phyloP scores from a whole-genome alignment of 768 basidiomycete genomes.

The Rhodotorula paludigena region DNA sequence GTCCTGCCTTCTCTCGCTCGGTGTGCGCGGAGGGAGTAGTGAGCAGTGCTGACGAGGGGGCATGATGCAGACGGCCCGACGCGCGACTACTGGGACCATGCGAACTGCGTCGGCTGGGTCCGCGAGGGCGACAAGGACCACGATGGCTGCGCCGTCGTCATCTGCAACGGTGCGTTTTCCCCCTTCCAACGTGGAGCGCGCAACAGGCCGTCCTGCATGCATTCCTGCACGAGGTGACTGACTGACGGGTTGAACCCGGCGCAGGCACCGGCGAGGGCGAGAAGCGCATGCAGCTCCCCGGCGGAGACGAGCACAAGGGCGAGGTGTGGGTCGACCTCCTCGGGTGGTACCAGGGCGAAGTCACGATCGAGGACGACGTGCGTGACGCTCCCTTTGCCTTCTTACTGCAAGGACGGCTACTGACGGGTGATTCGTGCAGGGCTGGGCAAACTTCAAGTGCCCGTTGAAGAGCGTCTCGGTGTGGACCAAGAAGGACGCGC shows the following conservation, averaged over 20 bases:
- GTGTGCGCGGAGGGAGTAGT: too few relatives aligned
- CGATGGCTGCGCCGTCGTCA: conserved; percentile 48
- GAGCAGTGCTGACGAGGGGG: background rate
- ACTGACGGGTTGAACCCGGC: background rate
- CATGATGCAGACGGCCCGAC: conserved; percentile 47
- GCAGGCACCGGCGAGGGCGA: conserved; percentile 41
- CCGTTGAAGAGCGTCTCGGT: conserved; percentile 49
- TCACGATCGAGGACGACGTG: conserved; percentile 51
- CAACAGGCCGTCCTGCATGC: too few relatives aligned
- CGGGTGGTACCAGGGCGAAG: conserved; percentile 51
- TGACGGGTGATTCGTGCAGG: background rate
- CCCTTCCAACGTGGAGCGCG: too few relatives aligned
- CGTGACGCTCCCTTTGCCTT: background rate
- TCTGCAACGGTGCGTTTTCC: conserved; percentile 36
- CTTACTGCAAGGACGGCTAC: background rate
- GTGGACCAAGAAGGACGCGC: conserved; percentile 50
- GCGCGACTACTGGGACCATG: conserved; percentile 49
- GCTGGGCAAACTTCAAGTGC: conserved; percentile 52
- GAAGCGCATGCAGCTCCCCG: conserved; percentile 48
- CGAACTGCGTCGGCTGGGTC: conserved; percentile 51
- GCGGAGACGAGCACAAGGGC: conserved; percentile 48
- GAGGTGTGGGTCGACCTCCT: conserved; percentile 53
- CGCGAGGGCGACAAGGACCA: conserved; percentile 48
- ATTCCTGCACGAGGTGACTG: background rate
- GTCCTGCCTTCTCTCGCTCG: background rate